A percentile compares a stretch with the other conserved stretches of the same genome.
These are phyloP conservation scores for Gracilaria gracilis DNA, from an alignment of 23 red algal genomes.

Conservation along the genomic window DNA sequence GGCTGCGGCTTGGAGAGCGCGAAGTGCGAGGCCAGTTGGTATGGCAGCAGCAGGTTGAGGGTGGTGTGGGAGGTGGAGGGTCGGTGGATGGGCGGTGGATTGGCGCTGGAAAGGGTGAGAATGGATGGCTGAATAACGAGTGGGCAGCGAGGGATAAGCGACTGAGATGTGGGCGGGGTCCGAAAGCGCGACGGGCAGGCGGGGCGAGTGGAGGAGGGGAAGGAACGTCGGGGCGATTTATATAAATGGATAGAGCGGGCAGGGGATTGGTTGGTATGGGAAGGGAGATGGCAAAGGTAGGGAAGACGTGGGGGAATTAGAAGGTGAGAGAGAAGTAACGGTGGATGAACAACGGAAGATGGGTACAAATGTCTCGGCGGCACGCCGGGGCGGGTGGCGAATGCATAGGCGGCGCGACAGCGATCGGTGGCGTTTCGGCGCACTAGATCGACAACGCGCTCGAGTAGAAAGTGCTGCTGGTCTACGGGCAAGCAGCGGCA, in stretches of 20 bases:
- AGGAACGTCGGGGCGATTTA: conserved; percentile 4
- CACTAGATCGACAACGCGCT: too few species aligned
- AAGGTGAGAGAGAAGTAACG: background rate
- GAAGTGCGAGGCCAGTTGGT: conserved; percentile 8
- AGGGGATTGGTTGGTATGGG: background rate
- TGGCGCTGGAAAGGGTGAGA: too few species aligned
- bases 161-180: conserved; percentile 3
- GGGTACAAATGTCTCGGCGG: too few species aligned
- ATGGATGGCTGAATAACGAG: background rate
- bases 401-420: background rate
- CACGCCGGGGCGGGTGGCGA: background rate
- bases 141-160: background rate
- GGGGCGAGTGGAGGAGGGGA: conserved; percentile 18
- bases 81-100: background rate
- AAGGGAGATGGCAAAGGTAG: background rate
- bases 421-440: background rate
- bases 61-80: background rate
- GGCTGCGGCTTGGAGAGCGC: background rate
- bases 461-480: too few species aligned
- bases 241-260: conserved; percentile 6
- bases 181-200: conserved; percentile 23
- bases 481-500: too few species aligned
- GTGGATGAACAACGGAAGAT: background rate
- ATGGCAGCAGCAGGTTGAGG: conserved; percentile 1
- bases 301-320: background rate